phyloP scores from a whole-genome alignment of 257 asterid genomes.

The Osmanthus fragrans region DNA sequence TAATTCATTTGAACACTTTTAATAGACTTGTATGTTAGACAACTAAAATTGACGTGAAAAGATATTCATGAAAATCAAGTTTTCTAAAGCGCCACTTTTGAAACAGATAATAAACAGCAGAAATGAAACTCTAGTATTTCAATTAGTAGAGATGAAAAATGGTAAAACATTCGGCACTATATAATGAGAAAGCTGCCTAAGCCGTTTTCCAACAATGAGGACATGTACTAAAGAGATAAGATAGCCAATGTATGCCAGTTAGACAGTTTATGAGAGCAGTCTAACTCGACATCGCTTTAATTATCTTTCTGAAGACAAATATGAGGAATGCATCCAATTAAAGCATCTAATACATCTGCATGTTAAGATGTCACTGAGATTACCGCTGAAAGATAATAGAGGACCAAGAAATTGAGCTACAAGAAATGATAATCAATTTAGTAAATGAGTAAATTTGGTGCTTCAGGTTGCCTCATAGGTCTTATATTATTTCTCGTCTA shows the following conservation, averaged over 20 bases:
- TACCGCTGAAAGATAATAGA: background rate
- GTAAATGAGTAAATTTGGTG: background rate
- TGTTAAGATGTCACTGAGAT: background rate
- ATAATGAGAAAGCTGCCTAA: background rate
- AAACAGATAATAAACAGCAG: background rate
- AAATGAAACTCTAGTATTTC: background rate
- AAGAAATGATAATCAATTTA: background rate
- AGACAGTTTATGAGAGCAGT: background rate
- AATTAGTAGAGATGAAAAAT: background rate
- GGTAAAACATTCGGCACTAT: background rate
- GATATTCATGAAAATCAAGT: no score
- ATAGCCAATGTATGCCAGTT: constrained; percentile 1
- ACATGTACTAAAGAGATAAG: background rate
- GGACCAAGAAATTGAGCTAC: background rate
- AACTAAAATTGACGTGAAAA: no score
- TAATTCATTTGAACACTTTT: no score
- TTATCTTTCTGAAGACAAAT: background rate
- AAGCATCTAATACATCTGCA: background rate
- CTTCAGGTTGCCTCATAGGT: background rate
- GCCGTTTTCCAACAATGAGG: background rate
- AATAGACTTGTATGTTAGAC: no score
- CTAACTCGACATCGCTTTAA: background rate
- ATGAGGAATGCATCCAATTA: background rate
- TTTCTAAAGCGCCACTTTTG: no score
- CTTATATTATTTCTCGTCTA: background rate